Evolutionary conservation across 768 basidiomycete genomes (phyloP).

Genomic region (Serendipita sp.): DNA sequence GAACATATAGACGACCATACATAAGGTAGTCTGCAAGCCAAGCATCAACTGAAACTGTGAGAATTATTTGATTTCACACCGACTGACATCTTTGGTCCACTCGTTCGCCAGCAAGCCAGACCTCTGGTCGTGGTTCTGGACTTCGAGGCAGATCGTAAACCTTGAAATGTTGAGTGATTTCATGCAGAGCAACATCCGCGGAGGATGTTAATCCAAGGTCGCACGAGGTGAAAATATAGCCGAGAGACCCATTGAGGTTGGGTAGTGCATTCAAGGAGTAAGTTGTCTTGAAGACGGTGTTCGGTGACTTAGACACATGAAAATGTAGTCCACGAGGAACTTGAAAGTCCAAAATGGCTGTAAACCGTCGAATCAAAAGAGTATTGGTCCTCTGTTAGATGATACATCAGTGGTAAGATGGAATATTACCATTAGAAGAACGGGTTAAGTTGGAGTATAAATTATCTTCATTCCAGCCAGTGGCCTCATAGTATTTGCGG

Average conservation of each 20-base stretch:
- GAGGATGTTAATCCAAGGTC: conserved; percentile 56
- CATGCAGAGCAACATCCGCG: conserved; percentile 61
- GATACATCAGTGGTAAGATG: not conserved
- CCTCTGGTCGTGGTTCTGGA: conserved; percentile 64
- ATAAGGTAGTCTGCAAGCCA: conserved; percentile 62
- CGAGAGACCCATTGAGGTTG: conserved; percentile 78
- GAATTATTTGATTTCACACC: not conserved
- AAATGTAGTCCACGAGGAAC: conserved; percentile 68
- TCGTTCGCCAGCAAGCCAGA: conserved; percentile 65
- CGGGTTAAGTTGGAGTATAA: conserved; percentile 79
- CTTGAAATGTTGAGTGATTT: conserved; percentile 78
- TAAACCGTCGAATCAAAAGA: conserved; percentile 8
- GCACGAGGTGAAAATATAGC: conserved; percentile 86
- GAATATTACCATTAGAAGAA: conserved; percentile 57
- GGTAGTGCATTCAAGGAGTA: conserved; percentile 90
- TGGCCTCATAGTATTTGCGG: conserved; percentile 77
- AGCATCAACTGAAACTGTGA: not conserved
- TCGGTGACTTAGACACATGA: conserved; percentile 76
- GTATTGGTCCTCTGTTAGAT: not conserved
- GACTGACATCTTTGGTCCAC: conserved; percentile 57
- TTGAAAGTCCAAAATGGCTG: conserved; percentile 83
- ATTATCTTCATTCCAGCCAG: conserved; percentile 95
- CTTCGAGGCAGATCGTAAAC: conserved; percentile 65
- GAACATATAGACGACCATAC: conserved; percentile 82
- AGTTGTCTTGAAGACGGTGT: conserved; percentile 72